These are phyloP conservation scores for Sarocladium oryzae DNA, from an alignment of 2,329 filamentous ascomycete species.

Conservation along the genomic window DNA sequence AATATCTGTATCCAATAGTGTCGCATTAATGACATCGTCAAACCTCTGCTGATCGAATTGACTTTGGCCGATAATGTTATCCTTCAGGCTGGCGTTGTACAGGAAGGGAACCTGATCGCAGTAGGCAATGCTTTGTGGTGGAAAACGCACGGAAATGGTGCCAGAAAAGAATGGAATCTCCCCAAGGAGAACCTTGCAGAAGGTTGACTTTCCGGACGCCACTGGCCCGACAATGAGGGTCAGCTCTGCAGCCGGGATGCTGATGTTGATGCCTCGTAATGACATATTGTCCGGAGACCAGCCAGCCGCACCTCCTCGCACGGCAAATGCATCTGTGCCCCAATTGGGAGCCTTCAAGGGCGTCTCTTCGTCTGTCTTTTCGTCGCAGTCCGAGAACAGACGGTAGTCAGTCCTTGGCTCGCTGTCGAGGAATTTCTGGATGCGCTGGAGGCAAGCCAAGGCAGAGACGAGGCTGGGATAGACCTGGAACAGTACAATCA, in stretches of 20 bases:
- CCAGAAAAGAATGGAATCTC: conserved; percentile 17
- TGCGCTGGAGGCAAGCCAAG: conserved; percentile 25
- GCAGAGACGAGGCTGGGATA: conserved; percentile 25
- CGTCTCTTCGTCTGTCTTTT: neutral
- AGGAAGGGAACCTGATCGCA: conserved; percentile 28
- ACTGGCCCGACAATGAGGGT: conserved; percentile 30
- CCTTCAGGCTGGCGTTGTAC: conserved; percentile 26
- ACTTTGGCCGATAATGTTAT: conserved; percentile 31
- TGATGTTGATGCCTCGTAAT: conserved; percentile 16
- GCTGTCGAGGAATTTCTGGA: conserved; percentile 30
- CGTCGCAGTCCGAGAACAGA: neutral
- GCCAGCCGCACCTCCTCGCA: conserved; percentile 16
- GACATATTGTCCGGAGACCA: conserved; percentile 17
- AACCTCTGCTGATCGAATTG: conserved; percentile 25
- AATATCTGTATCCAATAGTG: conserved; percentile 26
- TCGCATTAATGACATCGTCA: conserved; percentile 27
- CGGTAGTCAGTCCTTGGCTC: conserved; percentile 20
- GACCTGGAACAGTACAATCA: conserved; percentile 25
- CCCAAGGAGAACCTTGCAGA: conserved; percentile 25
- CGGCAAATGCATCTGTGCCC: neutral
- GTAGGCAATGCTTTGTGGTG: conserved; percentile 18
- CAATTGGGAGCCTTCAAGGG: neutral
- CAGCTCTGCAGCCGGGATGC: conserved; percentile 15
- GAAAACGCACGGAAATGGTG: neutral
- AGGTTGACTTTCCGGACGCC: conserved; percentile 29